Evolutionary conservation across 768 basidiomycete species (phyloP).

Genomic region (Mycena rebaudengoi): DNA sequence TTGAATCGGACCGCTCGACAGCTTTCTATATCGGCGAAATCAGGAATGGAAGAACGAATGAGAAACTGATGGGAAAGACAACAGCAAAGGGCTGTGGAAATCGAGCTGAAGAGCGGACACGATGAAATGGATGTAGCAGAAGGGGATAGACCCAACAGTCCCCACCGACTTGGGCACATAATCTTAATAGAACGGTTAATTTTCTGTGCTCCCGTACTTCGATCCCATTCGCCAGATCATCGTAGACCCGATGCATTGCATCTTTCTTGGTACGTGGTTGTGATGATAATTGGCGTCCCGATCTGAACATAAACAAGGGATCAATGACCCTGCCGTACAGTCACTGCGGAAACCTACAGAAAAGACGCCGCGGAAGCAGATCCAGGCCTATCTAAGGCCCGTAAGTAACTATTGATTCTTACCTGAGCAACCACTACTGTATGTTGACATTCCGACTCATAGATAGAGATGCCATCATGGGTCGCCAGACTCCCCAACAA

Average conservation of each 20-base stretch:
- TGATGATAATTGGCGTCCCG: too few relatives aligned
- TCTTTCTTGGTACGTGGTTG: too few relatives aligned
- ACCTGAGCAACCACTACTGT: not conserved
- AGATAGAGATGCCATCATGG: conserved; percentile 33
- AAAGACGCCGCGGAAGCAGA: conserved; percentile 18
- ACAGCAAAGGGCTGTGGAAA: not conserved
- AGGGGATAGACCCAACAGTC: not conserved
- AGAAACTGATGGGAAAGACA: too few relatives aligned
- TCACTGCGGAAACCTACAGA: conserved; percentile 7
- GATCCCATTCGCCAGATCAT: too few relatives aligned
- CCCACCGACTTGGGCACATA: not conserved
- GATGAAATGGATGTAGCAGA: conserved; percentile 1
- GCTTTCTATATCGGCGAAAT: conserved; percentile 4
- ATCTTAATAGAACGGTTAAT: conserved; percentile 11
- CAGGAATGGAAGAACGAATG: conserved; percentile 6
- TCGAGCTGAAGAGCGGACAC: not conserved
- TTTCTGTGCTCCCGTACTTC: too few relatives aligned
- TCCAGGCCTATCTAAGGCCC: conserved; percentile 25
- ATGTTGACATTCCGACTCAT: not conserved
- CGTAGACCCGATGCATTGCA: too few relatives aligned
- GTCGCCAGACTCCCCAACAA: conserved; percentile 24
- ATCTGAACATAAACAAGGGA: too few relatives aligned
- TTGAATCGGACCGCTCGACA: conserved; percentile 2
- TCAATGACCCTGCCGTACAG: not conserved
- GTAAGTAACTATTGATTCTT: not conserved